Conservation (phyloP, 148 eudicot species). For the Limonium bicolor region DNA sequence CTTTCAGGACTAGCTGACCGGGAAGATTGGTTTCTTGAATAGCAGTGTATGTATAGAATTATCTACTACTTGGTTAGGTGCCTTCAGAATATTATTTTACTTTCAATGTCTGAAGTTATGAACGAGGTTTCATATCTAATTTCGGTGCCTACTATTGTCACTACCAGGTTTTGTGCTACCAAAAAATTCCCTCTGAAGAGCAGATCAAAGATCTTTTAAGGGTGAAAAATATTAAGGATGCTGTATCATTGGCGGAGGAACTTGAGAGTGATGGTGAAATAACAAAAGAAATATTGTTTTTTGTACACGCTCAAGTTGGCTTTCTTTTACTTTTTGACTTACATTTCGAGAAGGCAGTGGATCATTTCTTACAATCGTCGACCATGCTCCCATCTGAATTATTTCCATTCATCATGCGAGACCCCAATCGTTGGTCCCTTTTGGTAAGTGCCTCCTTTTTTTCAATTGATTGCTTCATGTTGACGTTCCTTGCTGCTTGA, state of each 20-base stretch:
- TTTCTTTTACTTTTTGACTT: slow-evolving; percentile 89
- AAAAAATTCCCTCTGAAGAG: slow-evolving; percentile 66
- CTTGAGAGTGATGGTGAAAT: slow-evolving; percentile 84
- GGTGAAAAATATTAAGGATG: slow-evolving; percentile 76
- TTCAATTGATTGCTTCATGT: no score
- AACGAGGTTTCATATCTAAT: no score
- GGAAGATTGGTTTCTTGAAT: no score
- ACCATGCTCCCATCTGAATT: slow-evolving; percentile 95
- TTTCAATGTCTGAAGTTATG: no score
- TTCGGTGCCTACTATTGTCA: no score
- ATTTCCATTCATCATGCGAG: slow-evolving; percentile 91
- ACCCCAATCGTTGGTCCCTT: slow-evolving; percentile 97
- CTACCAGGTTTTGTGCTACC: slow-evolving; percentile 63
- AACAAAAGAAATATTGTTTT: slow-evolving; percentile 58
- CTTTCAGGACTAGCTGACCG: no score
- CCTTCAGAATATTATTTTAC: no score
- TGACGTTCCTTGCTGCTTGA: no score
- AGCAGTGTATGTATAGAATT: no score
- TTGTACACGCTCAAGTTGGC: slow-evolving; percentile 96
- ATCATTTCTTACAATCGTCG: slow-evolving; percentile 83
- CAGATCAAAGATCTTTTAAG: slow-evolving; percentile 79
- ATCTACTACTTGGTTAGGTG: no score
- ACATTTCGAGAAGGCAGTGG: slow-evolving; percentile 87
- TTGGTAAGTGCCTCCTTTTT: slow-evolving; percentile 38
- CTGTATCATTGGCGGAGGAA: slow-evolving; percentile 67